Evolutionary conservation across 495 filamentous ascomycete species (phyloP).

Genomic region (Daldinia vernicosa): DNA sequence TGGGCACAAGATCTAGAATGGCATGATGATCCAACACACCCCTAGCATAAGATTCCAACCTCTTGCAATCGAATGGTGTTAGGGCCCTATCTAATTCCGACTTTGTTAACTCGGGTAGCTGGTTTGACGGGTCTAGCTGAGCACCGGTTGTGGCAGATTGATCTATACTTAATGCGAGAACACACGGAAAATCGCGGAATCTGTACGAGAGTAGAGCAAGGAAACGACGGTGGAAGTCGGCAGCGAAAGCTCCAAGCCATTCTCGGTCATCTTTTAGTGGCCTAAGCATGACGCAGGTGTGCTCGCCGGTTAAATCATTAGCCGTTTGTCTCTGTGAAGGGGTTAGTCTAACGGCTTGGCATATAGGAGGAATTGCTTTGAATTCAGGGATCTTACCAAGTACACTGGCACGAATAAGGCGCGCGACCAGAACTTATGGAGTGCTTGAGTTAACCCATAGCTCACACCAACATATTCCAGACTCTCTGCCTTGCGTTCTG

Average conservation of each 20-base stretch:
- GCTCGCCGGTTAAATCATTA: conserved; percentile 96
- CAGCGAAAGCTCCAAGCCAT: conserved; percentile 90
- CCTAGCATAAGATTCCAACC: conserved; percentile 92
- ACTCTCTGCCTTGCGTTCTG: conserved; percentile 78
- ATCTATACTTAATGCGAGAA: conserved; percentile 86
- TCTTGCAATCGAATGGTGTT: conserved; percentile 92
- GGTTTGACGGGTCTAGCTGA: conserved; percentile 62
- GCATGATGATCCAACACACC: conserved; percentile 98
- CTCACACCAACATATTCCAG: conserved; percentile 96
- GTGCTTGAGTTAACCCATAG: conserved; percentile 85
- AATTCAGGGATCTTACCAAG: conserved; percentile 54
- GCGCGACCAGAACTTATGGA: conserved; percentile 96
- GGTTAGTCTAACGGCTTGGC: neutral
- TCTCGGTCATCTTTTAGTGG: conserved; percentile 73
- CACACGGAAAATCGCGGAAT: conserved; percentile 84
- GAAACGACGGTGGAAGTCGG: conserved; percentile 93
- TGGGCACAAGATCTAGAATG: conserved; percentile 90
- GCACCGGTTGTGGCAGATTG: conserved; percentile 83
- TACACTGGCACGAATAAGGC: conserved; percentile 88
- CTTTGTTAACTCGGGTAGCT: conserved; percentile 68
- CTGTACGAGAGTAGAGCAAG: conserved; percentile 87
- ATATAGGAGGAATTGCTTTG: neutral
- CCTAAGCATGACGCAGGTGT: conserved; percentile 96
- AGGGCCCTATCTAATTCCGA: conserved; percentile 74
- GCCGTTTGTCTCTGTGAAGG: conserved; percentile 77